Evolutionary conservation across 495 filamentous ascomycete genomes (phyloP).

Genomic region (Podospora fimiseda): DNA sequence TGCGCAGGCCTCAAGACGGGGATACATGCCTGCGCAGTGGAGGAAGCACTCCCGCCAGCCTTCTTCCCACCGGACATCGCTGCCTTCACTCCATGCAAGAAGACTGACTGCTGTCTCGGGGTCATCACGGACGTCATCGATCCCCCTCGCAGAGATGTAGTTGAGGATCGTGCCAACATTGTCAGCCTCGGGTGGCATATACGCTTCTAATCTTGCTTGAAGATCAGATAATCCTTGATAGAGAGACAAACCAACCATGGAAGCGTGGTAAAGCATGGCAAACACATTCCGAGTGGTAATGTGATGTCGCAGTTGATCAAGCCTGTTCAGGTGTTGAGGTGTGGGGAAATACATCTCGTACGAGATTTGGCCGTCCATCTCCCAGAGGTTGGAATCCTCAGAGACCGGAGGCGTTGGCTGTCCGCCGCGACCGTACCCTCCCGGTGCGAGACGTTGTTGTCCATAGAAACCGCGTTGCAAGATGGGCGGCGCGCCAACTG

Average conservation of each 20-base stretch:
- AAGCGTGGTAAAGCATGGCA: constrained; percentile 49
- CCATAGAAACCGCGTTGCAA: constrained; percentile 27
- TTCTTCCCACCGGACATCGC: constrained; percentile 55
- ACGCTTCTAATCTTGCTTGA: constrained; percentile 46
- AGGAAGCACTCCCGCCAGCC: constrained; percentile 64
- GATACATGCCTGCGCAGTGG: constrained; percentile 61
- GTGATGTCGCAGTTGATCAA: constrained; percentile 45
- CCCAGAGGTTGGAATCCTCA: constrained; percentile 35
- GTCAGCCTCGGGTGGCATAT: constrained; percentile 44
- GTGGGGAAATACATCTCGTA: constrained; percentile 55
- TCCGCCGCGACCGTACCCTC: constrained; percentile 24
- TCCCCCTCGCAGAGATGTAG: constrained; percentile 50
- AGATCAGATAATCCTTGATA: constrained; percentile 53
- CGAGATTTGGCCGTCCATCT: constrained; percentile 46
- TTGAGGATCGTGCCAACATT: constrained; percentile 48
- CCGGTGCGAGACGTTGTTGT: constrained; percentile 23
- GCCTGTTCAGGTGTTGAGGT: constrained; percentile 38
- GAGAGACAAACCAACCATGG: constrained; percentile 54
- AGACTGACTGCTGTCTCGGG: constrained; percentile 54
- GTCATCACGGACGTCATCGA: constrained; percentile 62
- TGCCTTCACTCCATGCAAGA: constrained; percentile 57
- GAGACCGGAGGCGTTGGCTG: constrained; percentile 39
- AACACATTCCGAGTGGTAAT: constrained; percentile 60
- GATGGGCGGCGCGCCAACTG: constrained; percentile 38
- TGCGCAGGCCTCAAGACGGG: constrained; percentile 44